Percentiles rank a stretch among this genome's conserved stretches.
phyloP scores from a whole-genome alignment of 2,329 filamentous ascomycete genomes.

The Blumeriella jaapii region DNA sequence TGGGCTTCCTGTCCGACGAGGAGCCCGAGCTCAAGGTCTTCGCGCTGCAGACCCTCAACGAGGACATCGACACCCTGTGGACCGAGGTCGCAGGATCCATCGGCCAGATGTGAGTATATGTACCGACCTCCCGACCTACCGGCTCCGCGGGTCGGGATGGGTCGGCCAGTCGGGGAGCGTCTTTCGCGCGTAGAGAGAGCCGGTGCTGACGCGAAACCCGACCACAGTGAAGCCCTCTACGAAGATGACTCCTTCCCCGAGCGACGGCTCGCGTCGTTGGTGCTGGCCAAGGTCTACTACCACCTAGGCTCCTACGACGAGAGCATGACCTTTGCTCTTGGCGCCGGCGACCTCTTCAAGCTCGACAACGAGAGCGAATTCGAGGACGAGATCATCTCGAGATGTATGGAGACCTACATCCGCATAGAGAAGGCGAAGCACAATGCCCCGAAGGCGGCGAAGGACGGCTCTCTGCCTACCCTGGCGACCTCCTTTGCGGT shows the following conservation, averaged over 20 bases:
- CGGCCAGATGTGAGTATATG: conserved; percentile 82
- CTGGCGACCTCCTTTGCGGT: conserved; percentile 70
- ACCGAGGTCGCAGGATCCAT: conserved; percentile 89
- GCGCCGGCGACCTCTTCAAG: conserved; percentile 89
- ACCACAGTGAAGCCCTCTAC: conserved; percentile 88
- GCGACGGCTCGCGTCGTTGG: conserved; percentile 84
- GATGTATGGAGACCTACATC: conserved; percentile 97
- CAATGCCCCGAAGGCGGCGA: conserved; percentile 40
- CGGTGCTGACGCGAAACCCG: too few relatives aligned
- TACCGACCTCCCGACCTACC: too few relatives aligned
- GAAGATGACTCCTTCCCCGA: conserved; percentile 94
- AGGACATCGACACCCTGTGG: conserved; percentile 95
- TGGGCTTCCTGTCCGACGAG: conserved; percentile 91
- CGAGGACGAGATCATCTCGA: conserved; percentile 97
- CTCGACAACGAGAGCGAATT: conserved; percentile 87
- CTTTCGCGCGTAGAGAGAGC: too few relatives aligned
- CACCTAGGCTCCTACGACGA: conserved; percentile 98
- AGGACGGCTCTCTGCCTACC: conserved; percentile 37
- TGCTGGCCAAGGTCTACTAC: conserved; percentile 97
- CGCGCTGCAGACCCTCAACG: conserved; percentile 87
- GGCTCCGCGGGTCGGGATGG: too few relatives aligned
- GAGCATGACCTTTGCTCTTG: conserved; percentile 96
- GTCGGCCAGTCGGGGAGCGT: too few relatives aligned
- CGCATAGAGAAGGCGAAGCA: conserved; percentile 53
- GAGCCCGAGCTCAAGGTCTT: conserved; percentile 92